phyloP scores from a whole-genome alignment of 176 grass and related monocot genomes.

The Secale cereale region DNA sequence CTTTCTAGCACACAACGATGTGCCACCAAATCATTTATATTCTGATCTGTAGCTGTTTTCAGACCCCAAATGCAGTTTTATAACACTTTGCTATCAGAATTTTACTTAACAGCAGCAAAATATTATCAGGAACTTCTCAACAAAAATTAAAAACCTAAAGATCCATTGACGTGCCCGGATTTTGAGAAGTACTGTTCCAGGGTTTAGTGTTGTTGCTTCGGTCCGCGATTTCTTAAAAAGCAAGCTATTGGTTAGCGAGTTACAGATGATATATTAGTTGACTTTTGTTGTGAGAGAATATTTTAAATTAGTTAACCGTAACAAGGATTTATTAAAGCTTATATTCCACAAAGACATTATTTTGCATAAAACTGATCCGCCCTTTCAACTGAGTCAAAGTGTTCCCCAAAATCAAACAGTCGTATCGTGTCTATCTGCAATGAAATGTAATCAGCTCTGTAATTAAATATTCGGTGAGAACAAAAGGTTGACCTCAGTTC shows the following conservation, averaged over 20 bases:
- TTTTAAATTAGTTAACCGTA: neutral
- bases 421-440: neutral
- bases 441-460: neutral
- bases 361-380: neutral
- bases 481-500: neutral
- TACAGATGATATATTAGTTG: neutral
- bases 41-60: neutral
- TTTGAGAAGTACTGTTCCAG: slow-evolving; percentile 19
- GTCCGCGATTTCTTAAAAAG: neutral
- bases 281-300: neutral
- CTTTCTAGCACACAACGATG: slow-evolving; percentile 20
- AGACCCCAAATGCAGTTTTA: neutral
- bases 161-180: neutral
- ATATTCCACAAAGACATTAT: neutral
- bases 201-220: slow-evolving; percentile 2
- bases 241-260: neutral
- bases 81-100: neutral
- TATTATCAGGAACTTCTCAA: neutral
- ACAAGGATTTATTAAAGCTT: neutral
- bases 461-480: neutral
- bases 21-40: neutral
- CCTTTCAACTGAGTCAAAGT: slow-evolving; percentile 20
- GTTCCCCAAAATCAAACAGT: neutral
- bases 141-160: neutral
- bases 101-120: neutral